Evolutionary conservation across 2,329 filamentous ascomycete species (phyloP).

Genomic region (Curvularia eragrostidis): DNA sequence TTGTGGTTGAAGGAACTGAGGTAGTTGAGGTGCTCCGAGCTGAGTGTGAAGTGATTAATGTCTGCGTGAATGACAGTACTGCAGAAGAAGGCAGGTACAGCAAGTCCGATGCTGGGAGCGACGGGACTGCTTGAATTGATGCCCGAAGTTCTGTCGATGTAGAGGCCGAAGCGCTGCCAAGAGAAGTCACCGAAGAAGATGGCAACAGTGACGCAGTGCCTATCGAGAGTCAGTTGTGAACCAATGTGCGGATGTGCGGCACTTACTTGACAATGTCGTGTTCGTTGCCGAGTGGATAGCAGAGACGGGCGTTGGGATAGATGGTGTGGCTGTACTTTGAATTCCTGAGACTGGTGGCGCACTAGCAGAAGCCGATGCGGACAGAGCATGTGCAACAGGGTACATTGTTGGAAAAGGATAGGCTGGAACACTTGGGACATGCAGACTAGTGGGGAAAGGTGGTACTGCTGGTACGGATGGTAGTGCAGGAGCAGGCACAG

Average conservation of each 20-base stretch:
- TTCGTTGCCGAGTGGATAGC: conserved; percentile 18
- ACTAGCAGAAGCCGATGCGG: conserved; percentile 10
- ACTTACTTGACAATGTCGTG: conserved; percentile 25
- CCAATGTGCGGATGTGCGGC: neutral
- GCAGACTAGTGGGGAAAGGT: conserved; percentile 44
- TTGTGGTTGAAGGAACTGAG: conserved; percentile 18
- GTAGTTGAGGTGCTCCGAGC: conserved; percentile 18
- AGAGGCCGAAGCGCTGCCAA: conserved; percentile 12
- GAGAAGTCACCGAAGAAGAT: conserved; percentile 6
- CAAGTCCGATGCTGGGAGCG: conserved; percentile 16
- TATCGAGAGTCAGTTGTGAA: conserved; percentile 10
- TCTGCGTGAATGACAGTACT: conserved; percentile 15
- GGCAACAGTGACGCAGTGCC: conserved; percentile 1
- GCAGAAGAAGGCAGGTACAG: conserved; percentile 19
- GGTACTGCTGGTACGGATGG: conserved; percentile 43
- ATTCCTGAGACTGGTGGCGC: conserved; percentile 20
- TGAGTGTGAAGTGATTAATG: conserved; percentile 20
- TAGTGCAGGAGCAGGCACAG: conserved; percentile 11
- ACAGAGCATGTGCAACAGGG: conserved; percentile 13
- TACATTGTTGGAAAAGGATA: conserved; percentile 43
- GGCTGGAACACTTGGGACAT: conserved; percentile 37
- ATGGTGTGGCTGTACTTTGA: conserved; percentile 13
- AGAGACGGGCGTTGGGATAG: conserved; percentile 8
- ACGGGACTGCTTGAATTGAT: conserved; percentile 9
- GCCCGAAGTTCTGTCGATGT: conserved; percentile 4